A percentile compares a stretch with the other conserved stretches of the same genome.
phyloP scores from a whole-genome alignment of 257 asterid genomes.

The Scutellaria baicalensis region DNA sequence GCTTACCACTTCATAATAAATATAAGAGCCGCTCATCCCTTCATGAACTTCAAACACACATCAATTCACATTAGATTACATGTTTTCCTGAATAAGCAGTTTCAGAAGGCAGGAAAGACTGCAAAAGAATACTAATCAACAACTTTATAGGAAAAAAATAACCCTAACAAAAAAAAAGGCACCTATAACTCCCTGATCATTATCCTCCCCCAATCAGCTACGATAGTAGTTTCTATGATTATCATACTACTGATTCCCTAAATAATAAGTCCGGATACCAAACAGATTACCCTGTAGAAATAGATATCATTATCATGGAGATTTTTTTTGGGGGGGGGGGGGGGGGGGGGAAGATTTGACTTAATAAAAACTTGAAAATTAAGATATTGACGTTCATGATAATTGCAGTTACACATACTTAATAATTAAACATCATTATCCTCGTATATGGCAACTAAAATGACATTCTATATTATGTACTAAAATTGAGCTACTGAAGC shows the following conservation, averaged over 20 bases:
- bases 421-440: neutral
- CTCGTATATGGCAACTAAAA: neutral
- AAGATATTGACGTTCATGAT: neutral
- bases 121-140: neutral
- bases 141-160: neutral
- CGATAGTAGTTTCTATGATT: neutral
- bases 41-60: conserved; percentile 1
- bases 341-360: neutral
- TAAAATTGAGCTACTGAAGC: neutral
- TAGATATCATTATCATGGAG: neutral
- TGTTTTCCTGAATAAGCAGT: neutral
- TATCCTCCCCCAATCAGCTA: neutral
- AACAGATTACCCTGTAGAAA: neutral
- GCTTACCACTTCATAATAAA: neutral
- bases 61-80: neutral
- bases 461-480: neutral
- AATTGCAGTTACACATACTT: neutral
- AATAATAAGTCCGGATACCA: neutral
- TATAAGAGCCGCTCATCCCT: neutral
- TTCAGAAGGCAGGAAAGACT: neutral
- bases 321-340: neutral
- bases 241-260: neutral
- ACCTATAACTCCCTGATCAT: neutral
- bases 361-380: neutral
- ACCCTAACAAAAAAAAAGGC: neutral